phyloP scores from a whole-genome alignment of 2,329 filamentous ascomycete genomes.

The Sporothrix euskadiensis region DNA sequence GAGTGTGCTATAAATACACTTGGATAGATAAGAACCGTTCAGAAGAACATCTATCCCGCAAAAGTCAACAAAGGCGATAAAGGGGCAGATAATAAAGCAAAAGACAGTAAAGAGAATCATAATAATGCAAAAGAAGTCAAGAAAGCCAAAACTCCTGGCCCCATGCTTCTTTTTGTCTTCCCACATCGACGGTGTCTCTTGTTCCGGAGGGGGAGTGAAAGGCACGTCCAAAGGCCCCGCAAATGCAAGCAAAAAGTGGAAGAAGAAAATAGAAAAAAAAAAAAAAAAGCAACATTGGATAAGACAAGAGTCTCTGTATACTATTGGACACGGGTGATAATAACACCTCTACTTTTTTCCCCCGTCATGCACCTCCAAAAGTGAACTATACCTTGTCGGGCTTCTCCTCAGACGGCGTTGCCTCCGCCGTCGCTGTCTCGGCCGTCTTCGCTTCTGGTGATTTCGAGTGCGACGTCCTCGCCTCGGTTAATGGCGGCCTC shows the following conservation, averaged over 20 bases:
- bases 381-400: background rate
- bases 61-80: background rate
- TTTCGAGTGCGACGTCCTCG: background rate
- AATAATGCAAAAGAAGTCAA: background rate
- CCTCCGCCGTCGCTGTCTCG: background rate
- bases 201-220: no score
- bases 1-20: background rate
- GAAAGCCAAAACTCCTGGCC: constrained; percentile 15
- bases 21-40: background rate
- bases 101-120: background rate
- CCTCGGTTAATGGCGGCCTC: background rate
- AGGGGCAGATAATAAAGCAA: background rate
- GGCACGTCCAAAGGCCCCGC: background rate
- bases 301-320: background rate
- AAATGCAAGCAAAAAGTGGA: background rate
- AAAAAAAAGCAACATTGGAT: background rate
- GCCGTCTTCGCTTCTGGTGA: background rate
- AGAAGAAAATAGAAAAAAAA: no score
- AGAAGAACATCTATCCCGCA: no score
- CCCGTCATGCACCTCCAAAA: background rate
- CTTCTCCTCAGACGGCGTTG: background rate
- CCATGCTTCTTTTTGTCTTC: constrained; percentile 24
- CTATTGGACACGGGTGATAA: background rate
- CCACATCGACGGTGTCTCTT: background rate
- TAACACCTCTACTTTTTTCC: background rate